Evolutionary conservation across 164 flowering plant species (phyloP).

Genomic region (Aristolochia contorta): DNA sequence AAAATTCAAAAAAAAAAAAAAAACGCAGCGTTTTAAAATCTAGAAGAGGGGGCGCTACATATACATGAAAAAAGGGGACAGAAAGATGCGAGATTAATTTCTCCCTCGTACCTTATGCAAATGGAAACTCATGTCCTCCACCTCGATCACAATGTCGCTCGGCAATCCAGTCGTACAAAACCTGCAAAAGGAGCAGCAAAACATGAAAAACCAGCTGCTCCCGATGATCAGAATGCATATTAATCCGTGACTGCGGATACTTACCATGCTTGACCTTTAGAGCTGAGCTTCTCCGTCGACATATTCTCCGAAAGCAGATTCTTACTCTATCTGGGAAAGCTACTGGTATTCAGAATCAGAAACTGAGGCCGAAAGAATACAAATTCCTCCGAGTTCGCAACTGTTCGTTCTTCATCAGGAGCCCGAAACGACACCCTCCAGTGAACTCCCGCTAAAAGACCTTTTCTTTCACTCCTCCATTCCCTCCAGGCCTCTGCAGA

Average conservation of each 20-base stretch:
- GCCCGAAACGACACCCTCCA: background rate
- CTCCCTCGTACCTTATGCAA: slow-evolving; percentile 60
- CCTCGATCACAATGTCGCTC: slow-evolving; percentile 81
- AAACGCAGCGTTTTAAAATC: background rate
- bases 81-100: no score
- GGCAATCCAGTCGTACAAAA: slow-evolving; percentile 93
- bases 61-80: background rate
- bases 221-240: background rate
- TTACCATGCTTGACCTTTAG: slow-evolving; percentile 95
- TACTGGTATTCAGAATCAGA: background rate
- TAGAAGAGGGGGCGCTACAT: background rate
- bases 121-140: slow-evolving; percentile 76
- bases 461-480: no score
- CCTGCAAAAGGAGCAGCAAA: slow-evolving; percentile 29
- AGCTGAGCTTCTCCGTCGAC: slow-evolving; percentile 48
- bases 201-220: background rate
- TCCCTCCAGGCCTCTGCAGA: no score
- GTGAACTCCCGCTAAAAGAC: no score
- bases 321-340: background rate
- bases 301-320: slow-evolving; percentile 12
- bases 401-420: background rate
- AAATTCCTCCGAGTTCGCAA: background rate
- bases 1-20: no score
- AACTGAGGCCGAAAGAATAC: no score
- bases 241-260: no score